Evolutionary conservation across 345 rosid genomes (phyloP).

Genomic region (Salix udensis): DNA sequence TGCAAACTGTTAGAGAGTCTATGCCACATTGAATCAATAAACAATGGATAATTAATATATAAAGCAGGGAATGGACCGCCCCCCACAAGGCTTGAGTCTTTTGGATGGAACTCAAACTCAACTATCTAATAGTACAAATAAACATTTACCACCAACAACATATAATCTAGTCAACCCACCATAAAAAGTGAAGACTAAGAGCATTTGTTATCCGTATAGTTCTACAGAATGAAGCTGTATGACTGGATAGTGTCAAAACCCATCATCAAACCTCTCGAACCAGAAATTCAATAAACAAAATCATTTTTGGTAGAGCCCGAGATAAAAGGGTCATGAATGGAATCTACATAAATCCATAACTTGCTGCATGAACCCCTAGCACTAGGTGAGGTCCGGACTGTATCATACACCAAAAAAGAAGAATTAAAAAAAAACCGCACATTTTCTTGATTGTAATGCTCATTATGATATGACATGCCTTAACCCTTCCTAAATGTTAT

Average conservation of each 20-base stretch:
- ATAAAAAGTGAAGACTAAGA: not conserved
- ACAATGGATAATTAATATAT: too few relatives aligned
- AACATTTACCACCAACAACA: not conserved
- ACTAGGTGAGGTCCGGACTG: too few relatives aligned
- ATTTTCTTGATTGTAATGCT: not conserved
- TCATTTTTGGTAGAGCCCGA: not conserved
- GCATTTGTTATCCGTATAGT: not conserved
- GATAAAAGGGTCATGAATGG: not conserved
- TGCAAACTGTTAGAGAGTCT: not conserved
- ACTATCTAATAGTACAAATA: too few relatives aligned
- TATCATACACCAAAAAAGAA: too few relatives aligned
- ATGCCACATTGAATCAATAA: too few relatives aligned
- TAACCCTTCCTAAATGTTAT: not conserved
- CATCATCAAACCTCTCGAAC: not conserved
- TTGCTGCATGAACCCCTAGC: too few relatives aligned
- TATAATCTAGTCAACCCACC: not conserved
- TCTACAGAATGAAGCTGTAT: not conserved
- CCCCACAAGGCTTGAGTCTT: too few relatives aligned
- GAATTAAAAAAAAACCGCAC: not conserved
- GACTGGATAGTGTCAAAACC: not conserved
- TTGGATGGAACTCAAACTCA: too few relatives aligned
- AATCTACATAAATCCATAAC: not conserved
- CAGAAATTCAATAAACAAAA: not conserved
- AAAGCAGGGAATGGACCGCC: too few relatives aligned
- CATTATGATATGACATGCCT: not conserved